These are phyloP conservation scores for Carpinus fangiana DNA, from an alignment of 306 rosid species.

Conservation along the genomic window DNA sequence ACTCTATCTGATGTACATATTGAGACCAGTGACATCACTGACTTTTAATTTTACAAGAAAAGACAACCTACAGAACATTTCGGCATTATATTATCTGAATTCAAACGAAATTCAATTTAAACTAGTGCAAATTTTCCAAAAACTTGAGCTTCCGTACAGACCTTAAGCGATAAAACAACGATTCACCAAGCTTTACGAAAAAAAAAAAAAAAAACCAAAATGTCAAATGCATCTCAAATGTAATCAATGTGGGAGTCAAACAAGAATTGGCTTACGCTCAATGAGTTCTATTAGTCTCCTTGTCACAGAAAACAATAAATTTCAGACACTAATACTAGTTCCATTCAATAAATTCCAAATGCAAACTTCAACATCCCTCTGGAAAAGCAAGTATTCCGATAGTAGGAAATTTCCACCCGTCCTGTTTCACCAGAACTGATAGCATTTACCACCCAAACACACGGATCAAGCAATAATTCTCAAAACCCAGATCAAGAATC, in stretches of 20 bases:
- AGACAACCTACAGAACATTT: constrained; percentile 10
- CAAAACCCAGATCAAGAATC: constrained; percentile 23
- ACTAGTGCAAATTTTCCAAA: constrained; percentile 15
- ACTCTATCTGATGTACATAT: neutral
- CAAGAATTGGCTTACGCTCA: constrained; percentile 19
- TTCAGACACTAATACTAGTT: constrained; percentile 6
- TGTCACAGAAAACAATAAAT: constrained; percentile 4
- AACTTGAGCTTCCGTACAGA: neutral
- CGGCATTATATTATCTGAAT: constrained; percentile 7
- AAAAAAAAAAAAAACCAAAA: constrained; percentile 6
- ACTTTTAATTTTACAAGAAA: neutral
- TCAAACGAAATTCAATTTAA: neutral
- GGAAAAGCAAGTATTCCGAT: neutral
- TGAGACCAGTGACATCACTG: constrained; percentile 12
- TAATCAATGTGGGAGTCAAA: constrained; percentile 17
- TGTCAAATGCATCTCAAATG: neutral
- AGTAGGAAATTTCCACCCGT: neutral
- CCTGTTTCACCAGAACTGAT: constrained; percentile 4
- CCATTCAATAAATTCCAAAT: constrained; percentile 16
- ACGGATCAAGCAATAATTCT: constrained; percentile 1
- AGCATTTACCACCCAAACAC: neutral
- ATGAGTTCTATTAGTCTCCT: neutral
- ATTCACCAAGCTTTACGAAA: neutral
- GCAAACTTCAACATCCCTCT: constrained; percentile 19
- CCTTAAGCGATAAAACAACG: neutral